Conservation (phyloP, 257 asterid species). For the Anisodus tanguticus region DNA sequence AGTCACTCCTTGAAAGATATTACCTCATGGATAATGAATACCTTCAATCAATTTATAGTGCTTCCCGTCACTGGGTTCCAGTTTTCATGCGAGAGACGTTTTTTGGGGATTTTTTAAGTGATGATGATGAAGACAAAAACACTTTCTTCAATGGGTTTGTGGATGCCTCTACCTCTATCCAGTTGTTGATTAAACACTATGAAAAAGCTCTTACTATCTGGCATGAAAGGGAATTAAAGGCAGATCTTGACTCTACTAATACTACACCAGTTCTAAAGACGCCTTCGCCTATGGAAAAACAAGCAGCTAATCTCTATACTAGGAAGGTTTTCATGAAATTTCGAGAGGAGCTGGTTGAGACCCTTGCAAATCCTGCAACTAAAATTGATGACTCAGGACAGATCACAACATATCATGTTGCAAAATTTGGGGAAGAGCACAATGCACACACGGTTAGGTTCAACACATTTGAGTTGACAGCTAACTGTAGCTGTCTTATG, state of each 20-base stretch:
- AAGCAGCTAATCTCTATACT: slow-evolving; percentile 79
- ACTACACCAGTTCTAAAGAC: slow-evolving; percentile 65
- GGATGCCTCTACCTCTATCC: slow-evolving; percentile 54
- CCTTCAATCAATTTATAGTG: slow-evolving; percentile 67
- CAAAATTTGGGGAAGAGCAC: slow-evolving; percentile 86
- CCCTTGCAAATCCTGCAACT: slow-evolving; percentile 81
- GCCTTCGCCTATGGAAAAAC: slow-evolving; percentile 94
- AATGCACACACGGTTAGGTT: slow-evolving; percentile 67
- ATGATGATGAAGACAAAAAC: slow-evolving; percentile 48
- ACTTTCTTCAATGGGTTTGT: slow-evolving; percentile 60
- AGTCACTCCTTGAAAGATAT: slow-evolving; percentile 49
- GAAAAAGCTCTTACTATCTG: slow-evolving; percentile 63
- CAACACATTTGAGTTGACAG: slow-evolving; percentile 62
- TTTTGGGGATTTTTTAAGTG: slow-evolving; percentile 66
- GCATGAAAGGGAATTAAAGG: slow-evolving; percentile 75
- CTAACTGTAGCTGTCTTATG: slow-evolving; percentile 77
- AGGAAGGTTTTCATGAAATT: slow-evolving; percentile 75
- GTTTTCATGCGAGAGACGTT: slow-evolving; percentile 66
- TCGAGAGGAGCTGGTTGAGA: slow-evolving; percentile 83
- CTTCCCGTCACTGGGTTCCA: slow-evolving; percentile 82
- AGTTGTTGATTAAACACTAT: slow-evolving; percentile 57
- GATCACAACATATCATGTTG: slow-evolving; percentile 57
- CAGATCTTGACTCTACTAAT: slow-evolving; percentile 64
- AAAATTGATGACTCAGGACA: slow-evolving; percentile 60
- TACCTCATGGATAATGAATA: slow-evolving; percentile 68